Percentiles rank a stretch among this genome's conserved stretches.
Conservation (phyloP, 768 basidiomycete species). For the Panaeolus cyanescens region DNA sequence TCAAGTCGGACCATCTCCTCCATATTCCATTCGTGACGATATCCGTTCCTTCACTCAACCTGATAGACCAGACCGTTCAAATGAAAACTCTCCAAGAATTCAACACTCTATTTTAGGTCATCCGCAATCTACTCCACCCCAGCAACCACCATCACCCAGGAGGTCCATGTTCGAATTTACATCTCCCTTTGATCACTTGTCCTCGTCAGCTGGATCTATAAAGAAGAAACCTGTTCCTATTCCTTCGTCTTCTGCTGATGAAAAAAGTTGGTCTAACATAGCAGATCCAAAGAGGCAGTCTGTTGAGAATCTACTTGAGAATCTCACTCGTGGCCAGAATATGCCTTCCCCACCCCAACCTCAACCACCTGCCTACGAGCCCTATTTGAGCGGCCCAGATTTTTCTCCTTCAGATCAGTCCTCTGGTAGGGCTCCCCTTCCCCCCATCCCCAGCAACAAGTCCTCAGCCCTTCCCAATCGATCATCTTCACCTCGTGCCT, state of each 20-base stretch:
- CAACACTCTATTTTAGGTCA: slow-evolving; percentile 25
- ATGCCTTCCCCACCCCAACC: slow-evolving; percentile 29
- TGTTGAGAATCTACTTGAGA: slow-evolving; percentile 80
- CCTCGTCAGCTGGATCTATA: slow-evolving; percentile 43
- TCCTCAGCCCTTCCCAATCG: slow-evolving; percentile 31
- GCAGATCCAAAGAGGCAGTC: slow-evolving; percentile 78
- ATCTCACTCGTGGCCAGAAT: slow-evolving; percentile 55
- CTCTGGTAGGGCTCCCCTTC: slow-evolving; percentile 52
- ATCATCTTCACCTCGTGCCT: slow-evolving; percentile 58
- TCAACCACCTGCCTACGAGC: slow-evolving; percentile 44
- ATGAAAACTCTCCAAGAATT: slow-evolving; percentile 40
- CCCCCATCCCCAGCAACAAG: slow-evolving; percentile 55
- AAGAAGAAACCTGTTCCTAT: slow-evolving; percentile 75
- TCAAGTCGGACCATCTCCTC: slow-evolving; percentile 47
- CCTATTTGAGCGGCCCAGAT: slow-evolving; percentile 44
- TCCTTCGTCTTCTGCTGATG: slow-evolving; percentile 51
- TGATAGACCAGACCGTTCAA: slow-evolving; percentile 30
- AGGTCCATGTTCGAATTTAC: slow-evolving; percentile 86
- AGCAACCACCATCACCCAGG: slow-evolving; percentile 65
- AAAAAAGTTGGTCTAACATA: slow-evolving; percentile 55
- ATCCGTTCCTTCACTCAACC: slow-evolving; percentile 41
- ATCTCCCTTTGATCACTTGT: slow-evolving; percentile 82
- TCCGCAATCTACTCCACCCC: slow-evolving; percentile 26
- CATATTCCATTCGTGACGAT: slow-evolving; percentile 52
- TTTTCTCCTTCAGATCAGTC: slow-evolving; percentile 45